Evolutionary conservation across 139 green algal genomes (phyloP).

Genomic region (Zygnema circumcarinatum): DNA sequence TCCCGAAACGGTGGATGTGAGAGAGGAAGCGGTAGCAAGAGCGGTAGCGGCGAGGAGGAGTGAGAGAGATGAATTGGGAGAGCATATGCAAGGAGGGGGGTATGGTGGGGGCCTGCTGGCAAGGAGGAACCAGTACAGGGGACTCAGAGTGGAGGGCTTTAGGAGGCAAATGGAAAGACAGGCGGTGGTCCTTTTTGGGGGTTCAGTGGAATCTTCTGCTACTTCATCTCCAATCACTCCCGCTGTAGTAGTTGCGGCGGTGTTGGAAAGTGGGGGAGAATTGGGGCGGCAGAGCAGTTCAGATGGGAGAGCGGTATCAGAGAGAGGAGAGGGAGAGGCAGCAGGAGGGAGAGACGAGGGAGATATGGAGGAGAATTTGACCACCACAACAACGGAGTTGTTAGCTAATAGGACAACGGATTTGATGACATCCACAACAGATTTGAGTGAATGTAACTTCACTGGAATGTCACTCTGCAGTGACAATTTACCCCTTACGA

Average conservation of each 20-base stretch:
- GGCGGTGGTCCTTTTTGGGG: background rate
- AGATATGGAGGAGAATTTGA: background rate
- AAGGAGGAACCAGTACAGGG: background rate
- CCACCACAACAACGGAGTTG: too few species aligned
- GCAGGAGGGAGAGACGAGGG: background rate
- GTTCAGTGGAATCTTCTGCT: background rate
- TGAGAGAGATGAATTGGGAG: background rate
- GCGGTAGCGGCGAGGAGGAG: background rate
- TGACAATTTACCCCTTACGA: too few species aligned
- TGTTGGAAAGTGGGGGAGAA: background rate
- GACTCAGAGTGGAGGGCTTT: background rate
- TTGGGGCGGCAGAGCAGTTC: background rate
- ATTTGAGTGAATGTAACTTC: background rate
- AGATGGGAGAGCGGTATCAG: background rate
- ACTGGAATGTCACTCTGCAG: too few species aligned
- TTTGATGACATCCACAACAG: background rate
- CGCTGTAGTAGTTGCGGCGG: background rate
- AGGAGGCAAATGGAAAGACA: background rate
- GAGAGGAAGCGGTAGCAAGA: background rate
- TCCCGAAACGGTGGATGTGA: constrained; percentile 13
- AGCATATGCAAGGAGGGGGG: background rate
- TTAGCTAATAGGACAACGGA: too few species aligned
- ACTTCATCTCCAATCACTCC: background rate
- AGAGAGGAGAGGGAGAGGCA: background rate
- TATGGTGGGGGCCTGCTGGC: background rate